phyloP scores from a whole-genome alignment of 2,329 filamentous ascomycete genomes.

The Beauveria varroae region DNA sequence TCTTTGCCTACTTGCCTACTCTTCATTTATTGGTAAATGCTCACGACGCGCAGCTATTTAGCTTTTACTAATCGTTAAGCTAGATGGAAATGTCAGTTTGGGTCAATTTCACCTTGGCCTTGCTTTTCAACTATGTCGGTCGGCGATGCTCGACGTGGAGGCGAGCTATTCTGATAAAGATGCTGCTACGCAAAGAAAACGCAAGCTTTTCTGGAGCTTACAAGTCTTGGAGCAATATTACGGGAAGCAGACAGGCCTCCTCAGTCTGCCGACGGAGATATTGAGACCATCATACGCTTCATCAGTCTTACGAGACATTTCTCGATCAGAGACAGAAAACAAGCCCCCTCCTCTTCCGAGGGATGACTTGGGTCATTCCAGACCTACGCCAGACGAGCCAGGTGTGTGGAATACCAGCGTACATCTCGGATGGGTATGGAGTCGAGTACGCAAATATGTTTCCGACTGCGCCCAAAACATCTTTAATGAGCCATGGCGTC shows the following conservation, averaged over 20 bases:
- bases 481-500: constrained; percentile 42
- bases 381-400: constrained; percentile 29
- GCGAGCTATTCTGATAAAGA: constrained; percentile 30
- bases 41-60: background rate
- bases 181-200: constrained; percentile 35
- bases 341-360: constrained; percentile 34
- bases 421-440: constrained; percentile 45
- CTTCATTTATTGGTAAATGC: constrained; percentile 38
- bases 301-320: constrained; percentile 16
- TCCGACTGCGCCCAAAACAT: constrained; percentile 39
- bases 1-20: constrained; percentile 41
- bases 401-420: constrained; percentile 44
- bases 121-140: constrained; percentile 41
- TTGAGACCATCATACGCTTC: constrained; percentile 27
- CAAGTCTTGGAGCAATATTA: constrained; percentile 43
- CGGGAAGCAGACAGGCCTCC: constrained; percentile 36
- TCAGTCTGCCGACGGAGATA: constrained; percentile 34
- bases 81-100: constrained; percentile 40
- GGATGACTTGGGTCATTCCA: constrained; percentile 33
- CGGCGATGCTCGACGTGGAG: constrained; percentile 40
- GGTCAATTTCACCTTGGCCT: constrained; percentile 44
- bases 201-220: constrained; percentile 43
- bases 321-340: constrained; percentile 21
- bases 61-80: background rate
- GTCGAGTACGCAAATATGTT: constrained; percentile 37